phyloP scores from a whole-genome alignment of 1,139 yeast genomes.

The Chernovozyma aurita region DNA sequence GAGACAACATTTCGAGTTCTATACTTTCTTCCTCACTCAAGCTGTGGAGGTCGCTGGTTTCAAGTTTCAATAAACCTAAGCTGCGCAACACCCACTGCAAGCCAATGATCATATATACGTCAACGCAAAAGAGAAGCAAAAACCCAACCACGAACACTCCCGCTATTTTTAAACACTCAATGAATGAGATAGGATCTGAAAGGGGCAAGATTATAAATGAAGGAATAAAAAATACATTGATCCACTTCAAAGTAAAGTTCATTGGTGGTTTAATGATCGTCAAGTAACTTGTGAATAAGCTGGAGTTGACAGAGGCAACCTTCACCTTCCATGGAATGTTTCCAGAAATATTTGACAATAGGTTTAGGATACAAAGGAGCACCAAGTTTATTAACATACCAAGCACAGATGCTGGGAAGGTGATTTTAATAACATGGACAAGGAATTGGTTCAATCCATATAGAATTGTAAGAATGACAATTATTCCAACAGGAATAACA shows the following conservation, averaged over 20 bases:
- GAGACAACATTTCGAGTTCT: slow-evolving; percentile 4
- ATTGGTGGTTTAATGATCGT: slow-evolving; percentile 55
- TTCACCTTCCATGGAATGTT: slow-evolving; percentile 5
- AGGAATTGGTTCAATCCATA: slow-evolving; percentile 62
- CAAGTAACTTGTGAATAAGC: slow-evolving; percentile 40
- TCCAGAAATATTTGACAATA: slow-evolving; percentile 12
- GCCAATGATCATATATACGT: slow-evolving; percentile 34
- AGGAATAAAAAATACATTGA: slow-evolving; percentile 73
- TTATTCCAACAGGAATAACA: slow-evolving; percentile 33
- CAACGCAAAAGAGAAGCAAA: slow-evolving; percentile 43
- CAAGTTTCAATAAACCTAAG: slow-evolving; percentile 15
- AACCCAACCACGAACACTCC: slow-evolving; percentile 70
- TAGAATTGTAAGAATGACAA: slow-evolving; percentile 36
- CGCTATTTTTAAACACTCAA: slow-evolving; percentile 69
- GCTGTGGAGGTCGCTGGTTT: slow-evolving; percentile 8
- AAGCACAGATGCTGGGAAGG: slow-evolving; percentile 72
- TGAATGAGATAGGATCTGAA: slow-evolving; percentile 56
- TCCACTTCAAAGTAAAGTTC: slow-evolving; percentile 72
- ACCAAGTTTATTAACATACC: slow-evolving; percentile 65
- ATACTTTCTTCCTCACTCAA: slow-evolving; percentile 11
- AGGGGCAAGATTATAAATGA: slow-evolving; percentile 70
- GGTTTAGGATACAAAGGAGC: slow-evolving; percentile 35
- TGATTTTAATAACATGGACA: slow-evolving; percentile 42
- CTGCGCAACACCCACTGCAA: slow-evolving; percentile 21
- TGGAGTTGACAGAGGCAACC: slow-evolving; percentile 26